Evolutionary conservation across 164 flowering plant species (phyloP), one percentile per base, ranked within the genome.

Genomic region (Tetrastigma voinierianum): DNA sequence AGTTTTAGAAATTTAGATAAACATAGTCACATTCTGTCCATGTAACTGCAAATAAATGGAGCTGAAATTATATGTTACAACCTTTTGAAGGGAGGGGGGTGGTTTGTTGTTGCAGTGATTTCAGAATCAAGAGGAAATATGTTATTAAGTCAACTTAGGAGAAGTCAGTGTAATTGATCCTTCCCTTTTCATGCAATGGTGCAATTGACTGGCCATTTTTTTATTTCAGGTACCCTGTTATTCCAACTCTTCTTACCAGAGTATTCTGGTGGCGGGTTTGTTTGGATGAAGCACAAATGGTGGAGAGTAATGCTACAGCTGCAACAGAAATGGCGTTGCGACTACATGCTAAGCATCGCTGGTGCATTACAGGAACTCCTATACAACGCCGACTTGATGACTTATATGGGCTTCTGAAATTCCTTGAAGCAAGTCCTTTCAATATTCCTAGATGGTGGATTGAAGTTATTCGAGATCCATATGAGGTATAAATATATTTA

Each of bases 271-370:
- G 97, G 98, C 86, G 98, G 67, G 69, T 95, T 73, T 95, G 98
- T 76, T 78, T 95, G 78, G 98, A 95, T 75, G 98, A 95, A 82
- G 98, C 96, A 71, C 98, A 95, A 79, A 95, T 95, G 98, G 98
- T 95, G 64, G 98, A 95, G 81, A 87, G 92, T 68, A 89, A 82
- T 81, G 73, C 79, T 56, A 86, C 92, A 67, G 87, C 91, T 62
- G 98, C 97, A 67, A 81, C 97, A 66, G 98, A 95, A 76, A 90
- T 95, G 97, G 98, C 98, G 57, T 13, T 88, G 66, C 87, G 96
- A 25, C 77, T 95, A 25, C 83, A 80, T 78, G 80, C 93, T 56
- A 86, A 76, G 69, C 78, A 90, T 68, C 92, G 85, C 43, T 95
- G 98, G 98, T 95, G 98, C 70, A 82, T 95, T 19, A 90, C 97